Base-by-base conservation (phyloP, 345 rosid species). In the Stellera chamaejasme region DNA sequence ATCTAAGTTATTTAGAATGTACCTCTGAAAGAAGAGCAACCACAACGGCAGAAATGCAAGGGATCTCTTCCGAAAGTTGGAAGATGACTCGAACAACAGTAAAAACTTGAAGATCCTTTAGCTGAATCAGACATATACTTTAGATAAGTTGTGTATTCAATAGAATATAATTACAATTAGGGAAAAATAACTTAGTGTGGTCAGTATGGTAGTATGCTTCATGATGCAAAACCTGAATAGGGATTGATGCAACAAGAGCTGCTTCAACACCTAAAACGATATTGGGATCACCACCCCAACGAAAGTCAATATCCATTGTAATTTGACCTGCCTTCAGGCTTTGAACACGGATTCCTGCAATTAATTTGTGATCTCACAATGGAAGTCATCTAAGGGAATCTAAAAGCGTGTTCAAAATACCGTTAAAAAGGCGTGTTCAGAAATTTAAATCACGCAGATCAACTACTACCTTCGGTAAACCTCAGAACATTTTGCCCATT, bases 241-340 rank as follows among this genome's bases (percentile, higher is more conserved):
- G 97, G 76, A 94, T 83, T 50, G 97, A 90, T 73, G 96, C 99
- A 69, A 94, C 96, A 61, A 85, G 75, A 47, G 97, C 95, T 64
- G 97, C 87, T 73, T 85, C 87, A 53, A 83, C 97, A 53, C 87
- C 95, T 78, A 94, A 74, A 72, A 94, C 69, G 60, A 94, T 94
- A 74, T 84, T 87, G 52, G 99, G 99, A 77, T 94, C 95, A 72
- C 97, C 99, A 69, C 99, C 84, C 99, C 97, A 94, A 47, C 97
- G 87, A 45, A 94, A 80, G 81, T 94, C 99, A 47, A 90, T 83
- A 53, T 90, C 99, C 99, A 90, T 87, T 27, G 74, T 94, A 59
- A 94, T 64, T 77, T 94, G 97, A 77, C 99, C 99, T 72, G 85
- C 74, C 75, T 94, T 85, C 61, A 85, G 87, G 80, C 90, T 94